Evolutionary conservation across 257 asterid genomes (phyloP).

Genomic region (Penstemon eatonii): DNA sequence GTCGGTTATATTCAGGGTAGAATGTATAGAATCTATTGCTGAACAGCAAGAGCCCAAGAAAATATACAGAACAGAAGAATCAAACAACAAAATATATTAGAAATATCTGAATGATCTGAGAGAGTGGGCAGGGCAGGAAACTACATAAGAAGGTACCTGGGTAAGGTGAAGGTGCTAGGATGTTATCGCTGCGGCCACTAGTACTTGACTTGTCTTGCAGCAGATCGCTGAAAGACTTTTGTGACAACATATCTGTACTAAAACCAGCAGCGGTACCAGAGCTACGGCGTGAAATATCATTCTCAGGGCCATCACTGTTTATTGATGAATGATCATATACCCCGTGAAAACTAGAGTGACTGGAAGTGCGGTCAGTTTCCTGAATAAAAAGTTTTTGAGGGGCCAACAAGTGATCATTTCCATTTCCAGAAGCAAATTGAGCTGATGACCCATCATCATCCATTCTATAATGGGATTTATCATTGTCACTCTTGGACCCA

Average conservation of each 20-base stretch:
- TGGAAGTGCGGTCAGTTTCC: slow-evolving; percentile 35
- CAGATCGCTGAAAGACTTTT: slow-evolving; percentile 36
- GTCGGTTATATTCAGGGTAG: slow-evolving; percentile 36
- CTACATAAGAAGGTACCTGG: slow-evolving; percentile 42
- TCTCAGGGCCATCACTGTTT: slow-evolving; percentile 32
- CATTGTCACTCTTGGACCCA: slow-evolving; percentile 34
- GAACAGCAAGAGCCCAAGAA: slow-evolving; percentile 21
- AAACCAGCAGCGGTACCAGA: slow-evolving; percentile 42
- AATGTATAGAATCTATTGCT: slow-evolving; percentile 43
- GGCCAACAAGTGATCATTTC: slow-evolving; percentile 28
- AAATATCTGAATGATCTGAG: slow-evolving; percentile 27
- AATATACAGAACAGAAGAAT: slow-evolving; percentile 21
- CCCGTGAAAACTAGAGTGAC: slow-evolving; percentile 39
- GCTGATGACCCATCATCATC: slow-evolving; percentile 45
- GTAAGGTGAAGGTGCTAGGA: slow-evolving; percentile 36
- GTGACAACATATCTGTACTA: slow-evolving; percentile 37
- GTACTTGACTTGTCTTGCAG: slow-evolving; percentile 42
- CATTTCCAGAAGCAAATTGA: slow-evolving; percentile 38
- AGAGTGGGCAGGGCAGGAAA: background rate
- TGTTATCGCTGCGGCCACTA: slow-evolving; percentile 30
- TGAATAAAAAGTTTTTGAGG: slow-evolving; percentile 31
- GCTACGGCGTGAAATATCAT: slow-evolving; percentile 39
- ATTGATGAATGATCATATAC: slow-evolving; percentile 33
- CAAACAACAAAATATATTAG: slow-evolving; percentile 25
- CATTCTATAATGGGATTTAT: slow-evolving; percentile 35